Evolutionary conservation across 2,329 filamentous ascomycete genomes (phyloP).

Genomic region (Paraconiothyrium brasiliense): DNA sequence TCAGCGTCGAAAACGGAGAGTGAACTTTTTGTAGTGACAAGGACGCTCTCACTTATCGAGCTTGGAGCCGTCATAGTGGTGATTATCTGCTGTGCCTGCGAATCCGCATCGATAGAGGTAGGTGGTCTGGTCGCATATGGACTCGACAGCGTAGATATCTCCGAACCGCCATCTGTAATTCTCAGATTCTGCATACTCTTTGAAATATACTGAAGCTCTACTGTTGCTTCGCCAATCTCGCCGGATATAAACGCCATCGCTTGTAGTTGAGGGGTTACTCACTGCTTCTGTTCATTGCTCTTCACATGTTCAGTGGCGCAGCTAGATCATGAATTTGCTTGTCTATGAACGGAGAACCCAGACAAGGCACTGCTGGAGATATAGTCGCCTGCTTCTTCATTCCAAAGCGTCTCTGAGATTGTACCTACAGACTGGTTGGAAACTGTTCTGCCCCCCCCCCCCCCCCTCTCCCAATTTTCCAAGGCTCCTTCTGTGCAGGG

Average conservation of each 20-base stretch:
- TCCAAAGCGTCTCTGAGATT: too few relatives aligned
- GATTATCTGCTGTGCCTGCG: neutral
- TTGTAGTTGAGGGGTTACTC: neutral
- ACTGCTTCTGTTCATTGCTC: neutral
- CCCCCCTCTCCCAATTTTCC: too few relatives aligned
- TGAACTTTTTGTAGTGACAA: neutral
- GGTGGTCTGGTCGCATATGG: neutral
- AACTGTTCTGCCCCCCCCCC: too few relatives aligned
- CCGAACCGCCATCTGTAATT: neutral
- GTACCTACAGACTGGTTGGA: too few relatives aligned
- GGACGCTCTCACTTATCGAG: neutral
- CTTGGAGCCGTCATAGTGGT: neutral
- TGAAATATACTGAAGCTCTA: neutral
- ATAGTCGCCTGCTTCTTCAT: too few relatives aligned
- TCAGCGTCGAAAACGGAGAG: neutral
- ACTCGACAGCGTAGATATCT: neutral
- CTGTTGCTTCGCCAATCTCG: neutral
- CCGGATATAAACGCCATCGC: neutral
- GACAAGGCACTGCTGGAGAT: too few relatives aligned
- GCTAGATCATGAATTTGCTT: neutral
- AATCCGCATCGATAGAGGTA: neutral
- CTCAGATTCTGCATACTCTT: constrained; percentile 1
- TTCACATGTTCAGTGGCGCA: neutral
- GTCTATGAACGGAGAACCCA: neutral
- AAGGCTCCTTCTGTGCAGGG: too few relatives aligned